phyloP scores from a whole-genome alignment of 2,329 filamentous ascomycete species.

The Pseudopyrenochaeta lycopersici region DNA sequence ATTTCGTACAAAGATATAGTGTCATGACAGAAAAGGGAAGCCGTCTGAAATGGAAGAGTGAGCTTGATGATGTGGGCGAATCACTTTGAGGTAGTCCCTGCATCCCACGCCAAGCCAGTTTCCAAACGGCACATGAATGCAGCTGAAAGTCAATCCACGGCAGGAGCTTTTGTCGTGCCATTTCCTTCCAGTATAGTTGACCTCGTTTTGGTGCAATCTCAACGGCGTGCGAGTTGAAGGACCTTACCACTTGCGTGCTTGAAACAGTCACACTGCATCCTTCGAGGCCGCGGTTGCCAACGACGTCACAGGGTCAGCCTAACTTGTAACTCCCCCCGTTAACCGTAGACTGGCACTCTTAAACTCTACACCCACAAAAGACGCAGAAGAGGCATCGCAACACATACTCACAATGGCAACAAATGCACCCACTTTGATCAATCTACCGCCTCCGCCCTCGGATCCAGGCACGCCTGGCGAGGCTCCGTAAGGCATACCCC shows the following conservation, averaged over 20 bases:
- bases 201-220: background rate
- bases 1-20: too few relatives aligned
- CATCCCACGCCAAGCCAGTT: too few relatives aligned
- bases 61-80: too few relatives aligned
- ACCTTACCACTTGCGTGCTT: background rate
- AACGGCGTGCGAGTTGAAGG: background rate
- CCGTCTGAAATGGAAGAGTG: too few relatives aligned
- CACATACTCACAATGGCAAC: constrained; percentile 35
- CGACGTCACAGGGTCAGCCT: constrained; percentile 1
- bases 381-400: background rate
- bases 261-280: background rate
- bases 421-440: constrained; percentile 75
- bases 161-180: background rate
- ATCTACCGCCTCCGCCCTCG: constrained; percentile 82
- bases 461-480: constrained; percentile 88
- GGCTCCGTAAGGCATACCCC: constrained; percentile 73
- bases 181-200: too few relatives aligned
- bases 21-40: too few relatives aligned
- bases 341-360: constrained; percentile 13
- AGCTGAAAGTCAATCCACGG: background rate
- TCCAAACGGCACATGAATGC: background rate
- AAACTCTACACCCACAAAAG: constrained; percentile 8
- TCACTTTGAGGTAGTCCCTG: too few relatives aligned
- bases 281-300: background rate
- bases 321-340: constrained; percentile 5